Evolutionary conservation across 1,284 basidiomycete species (phyloP).

Genomic region (Stereum hirsutum): DNA sequence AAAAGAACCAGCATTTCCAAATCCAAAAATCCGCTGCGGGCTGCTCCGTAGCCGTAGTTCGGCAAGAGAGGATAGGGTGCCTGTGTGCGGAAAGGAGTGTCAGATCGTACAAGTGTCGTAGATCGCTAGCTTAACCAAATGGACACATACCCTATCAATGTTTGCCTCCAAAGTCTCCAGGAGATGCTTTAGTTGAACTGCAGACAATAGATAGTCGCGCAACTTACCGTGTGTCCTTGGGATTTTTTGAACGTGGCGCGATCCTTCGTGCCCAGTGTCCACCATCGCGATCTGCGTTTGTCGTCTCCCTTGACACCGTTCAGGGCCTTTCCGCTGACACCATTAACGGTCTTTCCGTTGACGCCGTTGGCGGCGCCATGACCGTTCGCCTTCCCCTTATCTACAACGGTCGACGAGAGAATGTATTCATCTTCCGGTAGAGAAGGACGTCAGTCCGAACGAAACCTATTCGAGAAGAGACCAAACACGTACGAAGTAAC

Average conservation of each 20-base stretch:
- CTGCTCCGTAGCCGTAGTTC: conserved; percentile 24
- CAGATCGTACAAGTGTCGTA: no score
- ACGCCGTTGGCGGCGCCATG: background rate
- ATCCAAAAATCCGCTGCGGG: conserved; percentile 20
- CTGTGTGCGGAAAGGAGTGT: conserved; percentile 9
- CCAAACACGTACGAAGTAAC: conserved; percentile 13
- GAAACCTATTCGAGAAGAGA: background rate
- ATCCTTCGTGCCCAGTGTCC: no score
- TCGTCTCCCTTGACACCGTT: background rate
- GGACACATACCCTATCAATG: no score
- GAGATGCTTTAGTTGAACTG: no score
- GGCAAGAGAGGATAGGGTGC: conserved; percentile 25
- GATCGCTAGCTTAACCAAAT: no score
- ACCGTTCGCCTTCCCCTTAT: background rate
- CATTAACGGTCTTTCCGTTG: background rate
- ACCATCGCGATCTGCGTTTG: no score
- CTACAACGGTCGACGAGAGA: conserved; percentile 6
- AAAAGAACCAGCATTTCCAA: conserved; percentile 20
- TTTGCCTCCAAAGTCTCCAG: no score
- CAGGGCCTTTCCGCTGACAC: background rate
- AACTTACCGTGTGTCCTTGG: no score
- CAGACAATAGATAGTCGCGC: no score
- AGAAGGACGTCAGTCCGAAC: background rate
- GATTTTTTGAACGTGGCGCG: no score
- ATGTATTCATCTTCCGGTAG: conserved; percentile 14